Evolutionary conservation across 2,329 filamentous ascomycete genomes (phyloP).

Genomic region (Sphaerulina populicola): DNA sequence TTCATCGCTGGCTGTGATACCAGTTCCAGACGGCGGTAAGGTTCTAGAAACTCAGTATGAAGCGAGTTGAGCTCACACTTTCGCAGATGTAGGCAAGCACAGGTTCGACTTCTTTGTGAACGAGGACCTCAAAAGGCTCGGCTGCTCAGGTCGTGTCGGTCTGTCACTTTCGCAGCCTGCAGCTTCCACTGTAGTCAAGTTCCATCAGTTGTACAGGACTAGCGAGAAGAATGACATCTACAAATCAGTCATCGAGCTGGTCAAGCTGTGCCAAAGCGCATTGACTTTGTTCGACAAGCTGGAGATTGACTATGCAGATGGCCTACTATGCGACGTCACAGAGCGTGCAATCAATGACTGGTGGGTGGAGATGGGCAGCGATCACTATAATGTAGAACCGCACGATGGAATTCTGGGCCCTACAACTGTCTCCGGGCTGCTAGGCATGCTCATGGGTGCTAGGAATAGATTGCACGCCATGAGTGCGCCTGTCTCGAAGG

Average conservation of each 20-base stretch:
- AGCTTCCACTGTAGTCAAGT: conserved; percentile 78
- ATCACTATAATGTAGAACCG: conserved; percentile 87
- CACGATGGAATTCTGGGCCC: conserved; percentile 87
- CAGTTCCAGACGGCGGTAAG: conserved; percentile 66
- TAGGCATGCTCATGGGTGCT: conserved; percentile 83
- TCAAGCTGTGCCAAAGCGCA: conserved; percentile 85
- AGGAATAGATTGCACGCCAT: conserved; percentile 80
- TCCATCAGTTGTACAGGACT: conserved; percentile 80
- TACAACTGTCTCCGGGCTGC: conserved; percentile 76
- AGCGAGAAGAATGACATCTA: conserved; percentile 73
- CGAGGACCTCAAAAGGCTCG: conserved; percentile 83
- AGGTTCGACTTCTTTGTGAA: conserved; percentile 85
- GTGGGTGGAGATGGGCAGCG: conserved; percentile 90
- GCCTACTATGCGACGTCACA: conserved; percentile 84
- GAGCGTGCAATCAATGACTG: conserved; percentile 85
- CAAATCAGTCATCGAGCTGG: conserved; percentile 73
- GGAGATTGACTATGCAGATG: conserved; percentile 82
- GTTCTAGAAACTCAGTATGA: too few relatives aligned
- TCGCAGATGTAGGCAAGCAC: conserved; percentile 58
- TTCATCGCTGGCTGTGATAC: conserved; percentile 83
- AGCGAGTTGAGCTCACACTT: too few relatives aligned
- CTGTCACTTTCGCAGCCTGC: conserved; percentile 71
- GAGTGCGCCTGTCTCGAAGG: conserved; percentile 77
- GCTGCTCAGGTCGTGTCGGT: conserved; percentile 82
- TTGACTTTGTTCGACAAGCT: conserved; percentile 81